Evolutionary conservation across 352 stramenopile genomes (phyloP), one percentile per base, ranked within the genome.

Genomic region (Pythium utonaiense): DNA sequence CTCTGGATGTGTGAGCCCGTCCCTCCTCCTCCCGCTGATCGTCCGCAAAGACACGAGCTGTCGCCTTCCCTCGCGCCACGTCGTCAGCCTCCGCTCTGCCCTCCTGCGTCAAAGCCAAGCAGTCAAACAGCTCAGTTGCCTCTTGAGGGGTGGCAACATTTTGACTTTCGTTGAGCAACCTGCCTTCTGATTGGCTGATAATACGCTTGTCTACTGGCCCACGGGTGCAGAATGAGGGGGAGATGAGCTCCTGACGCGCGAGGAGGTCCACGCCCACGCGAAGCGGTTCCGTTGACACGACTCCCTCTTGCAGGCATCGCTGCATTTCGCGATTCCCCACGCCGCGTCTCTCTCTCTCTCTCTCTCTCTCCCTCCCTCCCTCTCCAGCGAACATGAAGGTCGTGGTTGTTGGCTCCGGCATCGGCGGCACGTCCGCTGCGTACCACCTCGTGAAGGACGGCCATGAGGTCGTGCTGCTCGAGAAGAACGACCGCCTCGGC

Each of bases 381-480:
- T 24, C 36, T 53, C 12, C 21, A 14, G 62, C 3, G 12, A 41
- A 17, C 21, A 95, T 95, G 85, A 95, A 93, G 69, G 72, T 95
- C 63, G 74, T 92, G 55, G 85, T 95, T 27, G 85, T 95, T 30
- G 85, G 85, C 57, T 86, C 80, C 19, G 85, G 85, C 49, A 95
- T 95, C 44, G 83, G 85, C 63, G 85, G 85, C 64, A 93, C 66
- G 53, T 95, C 85, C 22, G 83, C 85, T 25, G 85, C 85, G 51
- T 95, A 93, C 60, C 85, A 95, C 57, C 64, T 95, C 47, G 78
- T 80, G 57, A 89, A 91, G 60, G 82, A 93, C 58, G 85, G 83
- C 51, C 85, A 95, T 53, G 83, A 95, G 60, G 85, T 95, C 34
- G 45, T 88, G 27, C 66, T 95, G 38, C 70, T 95, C 22, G 85